Evolutionary conservation across 2,329 filamentous ascomycete species (phyloP).

Genomic region (Pyrenochaeta sp.): DNA sequence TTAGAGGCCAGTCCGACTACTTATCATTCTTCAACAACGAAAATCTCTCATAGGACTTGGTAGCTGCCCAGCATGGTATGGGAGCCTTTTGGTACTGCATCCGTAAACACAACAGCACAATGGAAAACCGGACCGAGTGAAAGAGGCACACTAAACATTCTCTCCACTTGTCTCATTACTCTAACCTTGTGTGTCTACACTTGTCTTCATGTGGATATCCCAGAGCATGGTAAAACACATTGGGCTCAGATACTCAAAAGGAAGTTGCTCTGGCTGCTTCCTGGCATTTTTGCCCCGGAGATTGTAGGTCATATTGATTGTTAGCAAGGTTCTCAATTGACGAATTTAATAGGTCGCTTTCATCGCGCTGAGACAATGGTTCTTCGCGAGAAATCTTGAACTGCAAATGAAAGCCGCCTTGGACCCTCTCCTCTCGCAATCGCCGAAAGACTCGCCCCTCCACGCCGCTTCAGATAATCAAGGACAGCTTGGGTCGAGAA

Average conservation of each 20-base stretch:
- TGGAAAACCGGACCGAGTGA: slow-evolving; percentile 16
- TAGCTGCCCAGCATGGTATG: not conserved
- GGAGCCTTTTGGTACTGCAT: slow-evolving; percentile 8
- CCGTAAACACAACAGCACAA: not conserved
- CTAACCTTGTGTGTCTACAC: slow-evolving; percentile 18
- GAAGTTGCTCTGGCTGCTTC: slow-evolving; percentile 5
- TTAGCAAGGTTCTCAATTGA: not conserved
- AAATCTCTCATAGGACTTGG: no score
- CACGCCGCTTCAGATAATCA: not conserved
- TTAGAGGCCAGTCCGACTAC: not conserved
- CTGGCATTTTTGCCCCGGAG: slow-evolving; percentile 16
- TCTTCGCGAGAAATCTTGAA: not conserved
- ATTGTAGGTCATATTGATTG: slow-evolving; percentile 4
- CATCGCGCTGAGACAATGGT: slow-evolving; percentile 2
- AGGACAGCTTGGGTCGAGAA: not conserved
- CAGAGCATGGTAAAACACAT: slow-evolving; percentile 4
- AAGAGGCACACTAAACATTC: slow-evolving; percentile 16
- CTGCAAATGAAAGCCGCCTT: not conserved
- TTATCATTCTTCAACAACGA: not conserved
- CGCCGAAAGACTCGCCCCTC: not conserved
- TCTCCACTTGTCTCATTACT: slow-evolving; percentile 19
- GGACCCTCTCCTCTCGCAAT: not conserved
- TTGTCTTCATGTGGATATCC: slow-evolving; percentile 18
- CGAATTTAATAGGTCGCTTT: slow-evolving; percentile 3
- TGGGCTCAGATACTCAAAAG: not conserved